A percentile compares a stretch with the other conserved stretches of the same genome.
Conservation (phyloP, 2,329 filamentous ascomycete genomes). For the Pestalotiopsis sp. region DNA sequence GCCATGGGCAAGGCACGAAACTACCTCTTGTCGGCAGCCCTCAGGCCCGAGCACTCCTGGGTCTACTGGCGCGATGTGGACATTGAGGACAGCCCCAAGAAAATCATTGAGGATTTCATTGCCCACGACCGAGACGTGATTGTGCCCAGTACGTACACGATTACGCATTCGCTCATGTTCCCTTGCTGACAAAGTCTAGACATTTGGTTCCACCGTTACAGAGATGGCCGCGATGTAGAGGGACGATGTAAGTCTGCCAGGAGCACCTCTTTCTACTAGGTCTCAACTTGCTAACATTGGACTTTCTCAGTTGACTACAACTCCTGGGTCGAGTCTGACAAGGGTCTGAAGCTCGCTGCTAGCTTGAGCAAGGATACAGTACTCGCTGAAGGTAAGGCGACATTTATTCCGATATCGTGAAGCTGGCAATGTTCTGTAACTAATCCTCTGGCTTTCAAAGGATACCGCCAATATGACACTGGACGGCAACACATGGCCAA, state of each 20-base stretch:
- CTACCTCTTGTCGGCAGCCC: slow-evolving; percentile 78
- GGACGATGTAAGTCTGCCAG: slow-evolving; percentile 72
- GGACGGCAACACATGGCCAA: slow-evolving; percentile 85
- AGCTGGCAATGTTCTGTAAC: slow-evolving; percentile 16
- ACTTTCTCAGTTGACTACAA: slow-evolving; percentile 83
- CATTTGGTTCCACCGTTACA: slow-evolving; percentile 94
- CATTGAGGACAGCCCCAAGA: slow-evolving; percentile 84
- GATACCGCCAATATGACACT: slow-evolving; percentile 92
- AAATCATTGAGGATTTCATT: slow-evolving; percentile 92
- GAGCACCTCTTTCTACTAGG: neutral
- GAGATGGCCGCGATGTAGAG: slow-evolving; percentile 81
- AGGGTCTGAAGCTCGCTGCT: slow-evolving; percentile 72
- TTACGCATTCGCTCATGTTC: neutral
- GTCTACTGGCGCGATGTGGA: slow-evolving; percentile 99
- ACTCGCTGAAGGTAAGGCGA: slow-evolving; percentile 76
- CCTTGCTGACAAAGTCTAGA: slow-evolving; percentile 51
- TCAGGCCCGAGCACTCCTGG: slow-evolving; percentile 96
- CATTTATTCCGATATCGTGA: neutral
- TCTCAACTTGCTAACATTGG: slow-evolving; percentile 20
- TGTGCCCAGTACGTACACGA: slow-evolving; percentile 76
- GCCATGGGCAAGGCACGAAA: slow-evolving; percentile 89
- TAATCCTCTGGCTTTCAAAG: slow-evolving; percentile 39
- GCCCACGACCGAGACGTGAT: slow-evolving; percentile 90
- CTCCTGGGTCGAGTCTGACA: slow-evolving; percentile 94
- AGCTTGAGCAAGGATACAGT: slow-evolving; percentile 77